Conservation (phyloP, 768 basidiomycete genomes). For the Rhizopogon roseolus region DNA sequence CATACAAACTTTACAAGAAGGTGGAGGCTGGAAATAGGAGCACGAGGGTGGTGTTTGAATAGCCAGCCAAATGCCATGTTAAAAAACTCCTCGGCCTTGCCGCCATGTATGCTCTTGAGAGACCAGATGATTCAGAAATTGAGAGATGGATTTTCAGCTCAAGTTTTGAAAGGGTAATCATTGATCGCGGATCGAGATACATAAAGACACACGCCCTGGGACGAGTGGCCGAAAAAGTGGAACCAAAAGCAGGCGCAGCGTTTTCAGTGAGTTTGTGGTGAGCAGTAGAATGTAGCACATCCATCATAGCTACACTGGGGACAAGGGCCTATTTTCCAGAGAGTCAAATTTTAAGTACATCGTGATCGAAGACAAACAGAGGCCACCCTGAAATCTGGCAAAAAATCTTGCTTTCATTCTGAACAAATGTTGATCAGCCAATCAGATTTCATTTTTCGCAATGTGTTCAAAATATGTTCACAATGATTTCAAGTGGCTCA, state of each 20-base stretch:
- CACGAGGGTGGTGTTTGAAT: slow-evolving; percentile 62
- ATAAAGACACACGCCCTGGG: slow-evolving; percentile 34
- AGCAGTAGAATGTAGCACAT: slow-evolving; percentile 38
- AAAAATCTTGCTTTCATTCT: too few relatives aligned
- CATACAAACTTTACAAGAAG: slow-evolving; percentile 51
- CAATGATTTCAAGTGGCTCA: too few relatives aligned
- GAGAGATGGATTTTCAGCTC: slow-evolving; percentile 52
- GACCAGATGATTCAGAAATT: slow-evolving; percentile 69
- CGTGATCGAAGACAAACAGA: too few relatives aligned
- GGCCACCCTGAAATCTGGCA: too few relatives aligned
- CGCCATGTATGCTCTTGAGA: slow-evolving; percentile 64
- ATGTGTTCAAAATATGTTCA: too few relatives aligned
- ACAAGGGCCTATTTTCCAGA: too few relatives aligned
- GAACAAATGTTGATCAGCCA: too few relatives aligned
- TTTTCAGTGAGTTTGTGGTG: slow-evolving; percentile 49
- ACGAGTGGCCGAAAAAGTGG: slow-evolving; percentile 49
- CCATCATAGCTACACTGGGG: slow-evolving; percentile 59
- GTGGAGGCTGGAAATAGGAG: slow-evolving; percentile 58
- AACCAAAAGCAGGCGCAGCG: slow-evolving; percentile 41
- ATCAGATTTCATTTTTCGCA: too few relatives aligned
- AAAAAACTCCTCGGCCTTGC: slow-evolving; percentile 56
- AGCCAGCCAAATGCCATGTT: slow-evolving; percentile 69
- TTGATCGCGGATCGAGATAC: slow-evolving; percentile 21
- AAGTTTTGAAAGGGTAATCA: slow-evolving; percentile 40
- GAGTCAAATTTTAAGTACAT: too few relatives aligned